Percentiles rank a stretch among this genome's conserved stretches.
These are phyloP conservation scores for Trichoderma afroharzianum DNA, from an alignment of 2,329 filamentous ascomycete species.

Conservation along the genomic window DNA sequence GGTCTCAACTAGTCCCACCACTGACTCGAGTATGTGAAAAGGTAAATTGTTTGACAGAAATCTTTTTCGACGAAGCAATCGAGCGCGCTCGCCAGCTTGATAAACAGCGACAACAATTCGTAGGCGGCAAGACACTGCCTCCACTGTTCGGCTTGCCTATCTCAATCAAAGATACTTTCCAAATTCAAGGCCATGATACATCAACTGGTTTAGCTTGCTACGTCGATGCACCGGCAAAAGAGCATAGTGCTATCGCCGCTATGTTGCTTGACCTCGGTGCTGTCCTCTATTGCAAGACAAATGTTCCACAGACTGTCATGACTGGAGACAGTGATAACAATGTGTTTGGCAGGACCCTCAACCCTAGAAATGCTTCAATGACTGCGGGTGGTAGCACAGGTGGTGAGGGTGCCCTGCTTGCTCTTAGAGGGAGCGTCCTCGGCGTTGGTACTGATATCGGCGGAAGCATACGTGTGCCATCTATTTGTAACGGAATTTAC, in stretches of 20 bases:
- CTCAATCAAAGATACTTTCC: slow-evolving; percentile 4
- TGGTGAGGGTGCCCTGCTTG: slow-evolving; percentile 36
- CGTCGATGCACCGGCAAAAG: slow-evolving; percentile 30
- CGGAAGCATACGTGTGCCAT: slow-evolving; percentile 31
- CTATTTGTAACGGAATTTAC: slow-evolving; percentile 32
- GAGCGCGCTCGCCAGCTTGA: neutral
- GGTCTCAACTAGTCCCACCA: neutral
- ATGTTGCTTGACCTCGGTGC: slow-evolving; percentile 31
- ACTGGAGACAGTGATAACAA: slow-evolving; percentile 32
- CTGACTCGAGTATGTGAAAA: neutral
- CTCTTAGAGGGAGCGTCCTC: slow-evolving; percentile 31
- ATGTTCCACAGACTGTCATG: slow-evolving; percentile 25
- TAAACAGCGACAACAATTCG: neutral
- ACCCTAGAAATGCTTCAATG: slow-evolving; percentile 33
- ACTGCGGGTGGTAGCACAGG: slow-evolving; percentile 36
- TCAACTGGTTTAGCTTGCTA: slow-evolving; percentile 36
- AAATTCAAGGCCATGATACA: slow-evolving; percentile 41
- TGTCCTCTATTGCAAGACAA: slow-evolving; percentile 26
- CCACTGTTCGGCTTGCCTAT: slow-evolving; percentile 2
- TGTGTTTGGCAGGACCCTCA: slow-evolving; percentile 33
- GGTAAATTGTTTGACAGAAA: slow-evolving; percentile 4
- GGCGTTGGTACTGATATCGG: slow-evolving; percentile 38
- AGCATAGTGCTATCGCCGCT: slow-evolving; percentile 29
- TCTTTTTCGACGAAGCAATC: neutral
- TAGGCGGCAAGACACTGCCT: neutral